A percentile compares a stretch with the other conserved stretches of the same genome.
Evolutionary conservation across 208 protist genomes (phyloP).

Genomic region (Blechomonas ayalai): DNA sequence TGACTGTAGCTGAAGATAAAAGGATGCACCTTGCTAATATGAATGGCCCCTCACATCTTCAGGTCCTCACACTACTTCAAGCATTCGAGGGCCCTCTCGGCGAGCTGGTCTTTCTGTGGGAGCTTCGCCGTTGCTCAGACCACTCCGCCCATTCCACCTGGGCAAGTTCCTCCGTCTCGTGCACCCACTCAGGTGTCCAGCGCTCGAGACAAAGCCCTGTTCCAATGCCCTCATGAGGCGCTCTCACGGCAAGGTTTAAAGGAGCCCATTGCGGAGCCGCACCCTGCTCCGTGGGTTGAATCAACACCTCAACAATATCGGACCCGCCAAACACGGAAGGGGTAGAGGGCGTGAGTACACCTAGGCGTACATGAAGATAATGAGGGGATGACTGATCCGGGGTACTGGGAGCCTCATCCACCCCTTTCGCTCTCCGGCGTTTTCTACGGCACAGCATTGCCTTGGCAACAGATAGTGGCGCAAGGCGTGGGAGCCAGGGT

Average conservation of each 20-base stretch:
- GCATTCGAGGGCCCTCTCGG: no score
- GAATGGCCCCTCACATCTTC: no score
- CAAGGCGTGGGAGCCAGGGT: background rate
- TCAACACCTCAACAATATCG: conserved; percentile 43
- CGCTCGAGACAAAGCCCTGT: no score
- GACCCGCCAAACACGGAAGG: conserved; percentile 66
- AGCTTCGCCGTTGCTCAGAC: no score
- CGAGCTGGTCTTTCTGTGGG: no score
- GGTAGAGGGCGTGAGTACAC: conserved; percentile 63
- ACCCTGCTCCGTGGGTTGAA: conserved; percentile 9
- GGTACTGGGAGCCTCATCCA: background rate
- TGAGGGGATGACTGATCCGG: conserved; percentile 6
- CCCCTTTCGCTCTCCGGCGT: conserved; percentile 2
- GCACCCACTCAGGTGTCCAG: conserved; percentile 11
- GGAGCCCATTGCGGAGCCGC: conserved; percentile 17
- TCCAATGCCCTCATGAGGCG: conserved; percentile 5
- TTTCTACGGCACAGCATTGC: background rate
- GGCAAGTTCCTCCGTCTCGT: conserved; percentile 11
- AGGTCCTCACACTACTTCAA: no score
- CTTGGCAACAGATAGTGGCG: background rate
- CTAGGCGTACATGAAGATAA: conserved; percentile 63
- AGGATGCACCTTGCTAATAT: no score
- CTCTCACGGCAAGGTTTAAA: no score
- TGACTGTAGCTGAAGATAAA: no score
- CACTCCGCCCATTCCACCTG: conserved; percentile 11